Evolutionary conservation across 2,329 filamentous ascomycete genomes (phyloP).

Genomic region (Cordyceps sp.): DNA sequence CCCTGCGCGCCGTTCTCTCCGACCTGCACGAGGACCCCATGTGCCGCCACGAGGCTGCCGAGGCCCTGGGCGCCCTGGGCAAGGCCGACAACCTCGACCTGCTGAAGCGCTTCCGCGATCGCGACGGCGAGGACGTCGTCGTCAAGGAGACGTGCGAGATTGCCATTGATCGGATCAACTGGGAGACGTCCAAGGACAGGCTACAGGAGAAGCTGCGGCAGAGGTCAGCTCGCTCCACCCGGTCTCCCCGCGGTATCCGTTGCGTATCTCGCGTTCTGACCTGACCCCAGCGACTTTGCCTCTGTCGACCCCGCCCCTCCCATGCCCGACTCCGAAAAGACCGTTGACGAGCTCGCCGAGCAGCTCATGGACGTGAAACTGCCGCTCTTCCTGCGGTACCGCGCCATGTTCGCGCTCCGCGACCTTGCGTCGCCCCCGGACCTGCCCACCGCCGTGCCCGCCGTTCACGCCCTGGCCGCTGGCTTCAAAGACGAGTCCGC

Average conservation of each 20-base stretch:
- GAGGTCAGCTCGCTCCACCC: no score
- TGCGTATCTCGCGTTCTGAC: slow-evolving; percentile 3
- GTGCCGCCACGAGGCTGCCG: slow-evolving; percentile 91
- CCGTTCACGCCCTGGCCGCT: slow-evolving; percentile 68
- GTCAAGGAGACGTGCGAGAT: slow-evolving; percentile 96
- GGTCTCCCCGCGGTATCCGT: no score
- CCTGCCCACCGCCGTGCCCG: slow-evolving; percentile 75
- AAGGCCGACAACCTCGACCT: slow-evolving; percentile 58
- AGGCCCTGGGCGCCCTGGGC: slow-evolving; percentile 80
- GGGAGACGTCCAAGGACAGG: slow-evolving; percentile 64
- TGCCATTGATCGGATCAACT: slow-evolving; percentile 82
- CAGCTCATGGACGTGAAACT: slow-evolving; percentile 62
- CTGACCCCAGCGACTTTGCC: slow-evolving; percentile 61
- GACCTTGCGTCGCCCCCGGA: slow-evolving; percentile 90
- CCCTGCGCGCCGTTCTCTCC: slow-evolving; percentile 56
- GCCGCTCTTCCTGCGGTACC: slow-evolving; percentile 82
- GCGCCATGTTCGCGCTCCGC: slow-evolving; percentile 94
- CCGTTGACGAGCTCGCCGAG: slow-evolving; percentile 59
- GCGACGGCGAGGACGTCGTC: slow-evolving; percentile 57
- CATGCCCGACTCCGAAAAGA: slow-evolving; percentile 51
- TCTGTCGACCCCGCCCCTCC: slow-evolving; percentile 93
- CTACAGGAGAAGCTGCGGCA: slow-evolving; percentile 62
- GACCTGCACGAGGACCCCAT: slow-evolving; percentile 78
- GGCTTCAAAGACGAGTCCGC: slow-evolving; percentile 77
- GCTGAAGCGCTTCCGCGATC: slow-evolving; percentile 57